phyloP scores from a whole-genome alignment of 2,329 filamentous ascomycete genomes.

The Stachybotrys echinatus region DNA sequence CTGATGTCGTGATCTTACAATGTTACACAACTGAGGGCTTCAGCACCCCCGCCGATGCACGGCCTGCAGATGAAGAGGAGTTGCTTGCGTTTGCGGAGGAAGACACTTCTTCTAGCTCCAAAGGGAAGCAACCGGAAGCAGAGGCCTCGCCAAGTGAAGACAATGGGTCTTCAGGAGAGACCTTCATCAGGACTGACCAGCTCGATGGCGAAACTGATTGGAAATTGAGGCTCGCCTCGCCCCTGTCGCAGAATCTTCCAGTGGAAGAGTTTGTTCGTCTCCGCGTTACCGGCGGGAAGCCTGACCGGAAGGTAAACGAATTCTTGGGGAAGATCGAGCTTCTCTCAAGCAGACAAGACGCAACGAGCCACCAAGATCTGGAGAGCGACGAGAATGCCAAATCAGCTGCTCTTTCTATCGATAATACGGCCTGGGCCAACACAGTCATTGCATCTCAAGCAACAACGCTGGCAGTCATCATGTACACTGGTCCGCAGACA shows the following conservation, averaged over 20 bases:
- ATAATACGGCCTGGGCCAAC: slow-evolving; percentile 98
- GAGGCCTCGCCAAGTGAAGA: slow-evolving; percentile 5
- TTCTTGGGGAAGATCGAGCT: slow-evolving; percentile 88
- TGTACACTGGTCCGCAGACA: slow-evolving; percentile 94
- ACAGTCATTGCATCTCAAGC: slow-evolving; percentile 94
- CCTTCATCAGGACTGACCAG: slow-evolving; percentile 96
- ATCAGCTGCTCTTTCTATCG: slow-evolving; percentile 76
- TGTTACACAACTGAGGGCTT: slow-evolving; percentile 59
- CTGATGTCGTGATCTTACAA: slow-evolving; percentile 89
- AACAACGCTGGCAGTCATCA: slow-evolving; percentile 78
- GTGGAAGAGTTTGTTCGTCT: slow-evolving; percentile 65
- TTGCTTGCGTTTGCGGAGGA: slow-evolving; percentile 36
- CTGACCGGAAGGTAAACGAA: slow-evolving; percentile 90
- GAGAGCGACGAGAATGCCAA: slow-evolving; percentile 33
- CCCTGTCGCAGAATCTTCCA: slow-evolving; percentile 74
- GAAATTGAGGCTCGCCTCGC: slow-evolving; percentile 87
- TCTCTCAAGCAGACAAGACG: slow-evolving; percentile 47
- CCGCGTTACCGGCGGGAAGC: slow-evolving; percentile 77
- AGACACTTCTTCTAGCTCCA: slow-evolving; percentile 21
- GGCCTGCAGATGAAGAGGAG: slow-evolving; percentile 31
- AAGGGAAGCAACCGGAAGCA: slow-evolving; percentile 28
- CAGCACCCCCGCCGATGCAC: slow-evolving; percentile 20
- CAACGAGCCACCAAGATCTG: slow-evolving; percentile 33
- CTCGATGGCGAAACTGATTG: slow-evolving; percentile 97
- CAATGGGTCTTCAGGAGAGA: slow-evolving; percentile 57